Evolutionary conservation across 768 basidiomycete species (phyloP), one percentile per base, ranked within the genome.

Genomic region (Leucogyrophana mollusca): DNA sequence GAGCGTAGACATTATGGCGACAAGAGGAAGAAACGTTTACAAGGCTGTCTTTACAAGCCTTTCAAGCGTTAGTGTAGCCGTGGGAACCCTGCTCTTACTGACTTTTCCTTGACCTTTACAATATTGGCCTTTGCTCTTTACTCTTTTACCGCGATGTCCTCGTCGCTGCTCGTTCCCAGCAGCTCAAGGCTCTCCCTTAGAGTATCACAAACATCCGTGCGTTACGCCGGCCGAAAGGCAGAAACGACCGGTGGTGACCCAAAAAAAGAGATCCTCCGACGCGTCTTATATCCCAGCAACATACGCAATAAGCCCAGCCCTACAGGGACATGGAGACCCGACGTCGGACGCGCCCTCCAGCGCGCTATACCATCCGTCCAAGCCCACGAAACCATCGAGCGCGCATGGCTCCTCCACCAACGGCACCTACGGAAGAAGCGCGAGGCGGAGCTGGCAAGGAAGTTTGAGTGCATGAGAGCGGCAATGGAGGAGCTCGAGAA

Each of bases 361-460:
- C 78, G 77, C 44, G 90, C 90, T n/a, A 86, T 96, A 42, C 90
- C 91, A 10, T 90, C 90, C 3, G 79, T 76, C 4, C 92, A 95
- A 64, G 92, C 90, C 0, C 91, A 96, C 69, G 80, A 92, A 52
- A 96, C 92, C 2, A 93, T 96, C 43, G 86, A 91, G 53, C 82
- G 94, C 24, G 94, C 94, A 3, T 97, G 89, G 88, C 71, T 84
- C 42, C 76, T 97, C 9, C 83, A 91, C 68, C 76, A 80, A 53
- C 79, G 94, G 23, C 84, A 89, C 58, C 49, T 83, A 32, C 80
- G 94, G 34, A 80, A 86, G 58, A 71, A 75, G 51, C 76, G 87
- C 36, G 78, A 83, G 22, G 80, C 73, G 27, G 87, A 91, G 58
- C 61, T 90, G 51, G 70, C 73, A 47, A 77, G 83, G 66, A 94